Conservation (phyloP, 177 flowering plant species). For the Vitis hybrid region DNA sequence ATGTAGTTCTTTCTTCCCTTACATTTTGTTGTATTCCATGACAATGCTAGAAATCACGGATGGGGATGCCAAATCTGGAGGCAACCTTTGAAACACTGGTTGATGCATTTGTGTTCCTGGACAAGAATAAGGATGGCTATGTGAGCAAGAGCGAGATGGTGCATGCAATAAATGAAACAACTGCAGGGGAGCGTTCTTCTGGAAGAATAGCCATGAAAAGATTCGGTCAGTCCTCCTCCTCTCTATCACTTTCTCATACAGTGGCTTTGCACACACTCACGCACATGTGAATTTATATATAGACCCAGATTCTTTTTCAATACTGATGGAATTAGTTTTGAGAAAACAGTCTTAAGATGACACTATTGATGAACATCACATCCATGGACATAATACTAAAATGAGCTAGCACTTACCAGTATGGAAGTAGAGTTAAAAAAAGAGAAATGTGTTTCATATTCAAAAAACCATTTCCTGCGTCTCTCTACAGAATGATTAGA, state of each 20-base stretch:
- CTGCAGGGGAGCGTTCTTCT: constrained; percentile 79
- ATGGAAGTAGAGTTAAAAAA: neutral
- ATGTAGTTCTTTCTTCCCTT: neutral
- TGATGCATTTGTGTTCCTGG: constrained; percentile 89
- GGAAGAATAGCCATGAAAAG: constrained; percentile 88
- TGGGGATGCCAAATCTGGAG: constrained; percentile 82
- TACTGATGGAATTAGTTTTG: too few species aligned
- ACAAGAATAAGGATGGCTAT: constrained; percentile 93
- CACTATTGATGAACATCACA: neutral
- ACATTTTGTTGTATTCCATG: constrained; percentile 35
- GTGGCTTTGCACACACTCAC: neutral
- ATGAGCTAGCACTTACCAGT: neutral
- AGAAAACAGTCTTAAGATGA: neutral
- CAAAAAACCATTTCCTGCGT: neutral
- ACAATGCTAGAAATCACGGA: constrained; percentile 58
- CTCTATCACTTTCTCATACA: constrained; percentile 24
- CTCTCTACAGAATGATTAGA: neutral
- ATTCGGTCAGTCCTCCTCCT: constrained; percentile 65
- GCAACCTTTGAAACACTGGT: constrained; percentile 83
- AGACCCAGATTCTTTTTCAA: too few species aligned
- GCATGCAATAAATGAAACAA: constrained; percentile 76
- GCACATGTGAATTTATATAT: too few species aligned
- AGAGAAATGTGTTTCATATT: neutral
- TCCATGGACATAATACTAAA: neutral
- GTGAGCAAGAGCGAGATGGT: constrained; percentile 97